Percentiles rank a stretch among this genome's conserved stretches.
phyloP scores from a whole-genome alignment of 2,329 filamentous ascomycete species.

The Aspergillus proliferans region DNA sequence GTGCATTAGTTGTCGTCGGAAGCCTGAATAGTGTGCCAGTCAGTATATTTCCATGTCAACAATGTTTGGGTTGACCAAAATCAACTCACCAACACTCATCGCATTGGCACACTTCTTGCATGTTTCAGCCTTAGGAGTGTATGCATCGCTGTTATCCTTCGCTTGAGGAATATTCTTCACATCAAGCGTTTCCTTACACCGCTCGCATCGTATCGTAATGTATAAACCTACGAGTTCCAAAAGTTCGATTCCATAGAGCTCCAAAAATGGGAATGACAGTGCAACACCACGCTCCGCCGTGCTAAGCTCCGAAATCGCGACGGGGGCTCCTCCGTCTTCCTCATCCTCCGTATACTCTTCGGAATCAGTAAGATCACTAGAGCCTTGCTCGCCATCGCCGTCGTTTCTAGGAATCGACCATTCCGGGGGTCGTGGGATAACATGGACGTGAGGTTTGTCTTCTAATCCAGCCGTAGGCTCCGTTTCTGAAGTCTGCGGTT shows the following conservation, averaged over 20 bases:
- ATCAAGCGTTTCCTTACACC: constrained; percentile 70
- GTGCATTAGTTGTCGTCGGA: constrained; percentile 66
- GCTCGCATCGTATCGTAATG: constrained; percentile 68
- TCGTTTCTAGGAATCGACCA: constrained; percentile 49
- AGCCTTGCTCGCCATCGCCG: constrained; percentile 28
- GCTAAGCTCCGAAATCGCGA: constrained; percentile 33
- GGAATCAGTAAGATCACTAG: constrained; percentile 40
- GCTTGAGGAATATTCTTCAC: constrained; percentile 59
- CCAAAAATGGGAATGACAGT: constrained; percentile 69
- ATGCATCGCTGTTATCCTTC: constrained; percentile 32
- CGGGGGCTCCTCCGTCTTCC: constrained; percentile 32
- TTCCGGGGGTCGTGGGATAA: constrained; percentile 71
- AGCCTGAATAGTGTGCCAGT: constrained; percentile 33
- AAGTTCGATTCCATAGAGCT: constrained; percentile 70
- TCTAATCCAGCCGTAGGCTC: constrained; percentile 17
- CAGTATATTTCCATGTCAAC: not conserved
- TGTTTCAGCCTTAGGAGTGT: constrained; percentile 39
- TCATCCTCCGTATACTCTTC: constrained; percentile 43
- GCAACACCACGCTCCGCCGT: constrained; percentile 63
- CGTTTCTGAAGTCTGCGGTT: constrained; percentile 10
- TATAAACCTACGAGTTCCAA: constrained; percentile 62
- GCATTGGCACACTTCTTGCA: constrained; percentile 52
- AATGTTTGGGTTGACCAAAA: not conserved
- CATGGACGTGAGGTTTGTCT: constrained; percentile 60
- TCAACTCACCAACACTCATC: constrained; percentile 39